phyloP scores from a whole-genome alignment of 345 rosid genomes.

The Murraya paniculata region DNA sequence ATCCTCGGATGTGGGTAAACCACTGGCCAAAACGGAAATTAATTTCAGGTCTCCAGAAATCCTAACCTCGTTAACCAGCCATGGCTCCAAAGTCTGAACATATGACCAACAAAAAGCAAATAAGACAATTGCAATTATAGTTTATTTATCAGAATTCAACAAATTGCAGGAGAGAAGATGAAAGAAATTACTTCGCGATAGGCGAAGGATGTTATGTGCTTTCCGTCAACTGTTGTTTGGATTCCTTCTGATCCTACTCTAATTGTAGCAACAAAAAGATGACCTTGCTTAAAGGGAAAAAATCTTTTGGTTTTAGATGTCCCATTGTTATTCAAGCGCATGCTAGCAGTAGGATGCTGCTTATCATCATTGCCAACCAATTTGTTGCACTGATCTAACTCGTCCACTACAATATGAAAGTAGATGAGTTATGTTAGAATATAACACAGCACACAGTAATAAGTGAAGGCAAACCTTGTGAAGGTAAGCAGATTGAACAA shows the following conservation, averaged over 20 bases:
- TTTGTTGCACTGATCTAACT: conserved; percentile 83
- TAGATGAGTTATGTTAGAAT: not conserved
- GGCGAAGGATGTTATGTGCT: conserved; percentile 92
- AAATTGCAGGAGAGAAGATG: conserved; percentile 9
- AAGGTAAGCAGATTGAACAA: not conserved
- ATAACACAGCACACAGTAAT: not conserved
- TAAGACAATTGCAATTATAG: conserved; percentile 3
- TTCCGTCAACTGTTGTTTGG: conserved; percentile 95
- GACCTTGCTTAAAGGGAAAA: conserved; percentile 87
- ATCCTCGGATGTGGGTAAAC: conserved; percentile 92
- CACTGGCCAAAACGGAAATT: conserved; percentile 75
- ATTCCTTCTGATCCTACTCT: conserved; percentile 91
- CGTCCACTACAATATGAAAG: conserved; percentile 57
- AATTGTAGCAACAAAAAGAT: conserved; percentile 83
- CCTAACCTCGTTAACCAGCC: conserved; percentile 90
- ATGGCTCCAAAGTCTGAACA: conserved; percentile 87
- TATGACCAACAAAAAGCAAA: conserved; percentile 24
- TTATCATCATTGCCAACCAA: conserved; percentile 71
- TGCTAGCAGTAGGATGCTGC: conserved; percentile 22
- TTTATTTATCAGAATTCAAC: conserved; percentile 1
- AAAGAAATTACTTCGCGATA: conserved; percentile 73
- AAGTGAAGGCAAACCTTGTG: not conserved
- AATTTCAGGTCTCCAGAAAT: conserved; percentile 75
- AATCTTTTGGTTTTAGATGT: conserved; percentile 44
- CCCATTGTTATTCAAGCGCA: conserved; percentile 36